Evolutionary conservation across 2,329 filamentous ascomycete genomes (phyloP), one percentile per base, ranked within the genome.

Genomic region (Sporothrix sp.): DNA sequence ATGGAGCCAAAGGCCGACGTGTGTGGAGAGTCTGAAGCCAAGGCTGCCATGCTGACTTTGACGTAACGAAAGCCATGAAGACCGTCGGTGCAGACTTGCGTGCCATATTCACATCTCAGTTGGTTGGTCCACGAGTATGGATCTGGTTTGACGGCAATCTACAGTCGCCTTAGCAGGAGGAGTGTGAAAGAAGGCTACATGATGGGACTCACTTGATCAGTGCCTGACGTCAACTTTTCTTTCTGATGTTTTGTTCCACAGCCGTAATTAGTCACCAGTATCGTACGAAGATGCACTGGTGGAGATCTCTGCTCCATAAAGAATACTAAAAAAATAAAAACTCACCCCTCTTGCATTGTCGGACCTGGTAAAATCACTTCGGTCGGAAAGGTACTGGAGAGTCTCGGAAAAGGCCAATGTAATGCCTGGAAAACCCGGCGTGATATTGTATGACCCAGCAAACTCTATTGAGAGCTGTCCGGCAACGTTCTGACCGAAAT

Each of bases 1-100:
- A 77, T 67, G 3, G 62, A 58, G 5, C 74, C 74, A 1, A 63
- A 62, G 0, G 66, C 53, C 0, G 66, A 62, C 0, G 73, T 71
- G 57, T 71, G 65, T 2, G 73, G 72, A 1, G 66, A 59, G 58
- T 77, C 74, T 1, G 57, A 54, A 2, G 62, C 23, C 2, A 75
- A 58, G 0, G 71, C 69, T 52, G 71, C 69, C 3, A 77, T 62
- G 39, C 66, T 67, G 25, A 76, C 69, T 48, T 68, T 73, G 35
- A 77, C 56, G 52, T 76, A 77, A 33, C 74, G 68, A 56, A 76
- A 77, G 5, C 72, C 74, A 48, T 77, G 74, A 5, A 77, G 60
- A 2, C 74, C 74, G 51, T 77, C 74, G 0, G 70, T 63, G 56
- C 74, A 76, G 11, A 77, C 72, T 51, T 73, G 60, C 6, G 52